These are phyloP conservation scores for Pisolithus sp. DNA, from an alignment of 768 basidiomycete genomes.

Conservation along the genomic window DNA sequence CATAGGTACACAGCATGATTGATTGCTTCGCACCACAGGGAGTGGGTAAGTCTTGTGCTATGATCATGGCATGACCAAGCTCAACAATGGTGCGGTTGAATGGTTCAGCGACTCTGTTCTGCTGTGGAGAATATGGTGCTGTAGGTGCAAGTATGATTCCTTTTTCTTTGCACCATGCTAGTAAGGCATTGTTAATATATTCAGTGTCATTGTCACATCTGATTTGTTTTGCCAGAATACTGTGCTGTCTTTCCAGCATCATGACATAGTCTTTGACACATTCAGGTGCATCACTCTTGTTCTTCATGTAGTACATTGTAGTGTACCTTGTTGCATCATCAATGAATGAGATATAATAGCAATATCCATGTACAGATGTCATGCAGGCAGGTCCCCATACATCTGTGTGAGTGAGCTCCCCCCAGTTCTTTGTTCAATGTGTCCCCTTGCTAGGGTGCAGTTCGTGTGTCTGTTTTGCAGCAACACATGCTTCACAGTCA, in stretches of 20 bases:
- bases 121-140: neutral
- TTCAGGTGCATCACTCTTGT: neutral
- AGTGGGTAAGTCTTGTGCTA: neutral
- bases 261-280: neutral
- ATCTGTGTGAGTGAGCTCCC: constrained; percentile 4
- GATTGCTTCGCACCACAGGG: neutral
- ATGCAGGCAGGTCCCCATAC: neutral
- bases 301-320: neutral
- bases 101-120: neutral
- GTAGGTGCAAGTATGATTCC: neutral
- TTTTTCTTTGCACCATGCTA: neutral
- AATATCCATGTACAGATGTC: fast-evolving
- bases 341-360: neutral
- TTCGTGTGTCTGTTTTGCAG: no score
- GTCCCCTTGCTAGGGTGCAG: neutral
- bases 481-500: no score
- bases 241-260: neutral
- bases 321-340: neutral
- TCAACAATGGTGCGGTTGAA: neutral
- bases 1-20: neutral
- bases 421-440: neutral
- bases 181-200: neutral
- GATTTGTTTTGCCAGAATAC: neutral
- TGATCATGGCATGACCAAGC: neutral
- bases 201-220: neutral